Evolutionary conservation across 1,284 basidiomycete species (phyloP), one percentile per base, ranked within the genome.

Genomic region (Ceratobasidium sp.): DNA sequence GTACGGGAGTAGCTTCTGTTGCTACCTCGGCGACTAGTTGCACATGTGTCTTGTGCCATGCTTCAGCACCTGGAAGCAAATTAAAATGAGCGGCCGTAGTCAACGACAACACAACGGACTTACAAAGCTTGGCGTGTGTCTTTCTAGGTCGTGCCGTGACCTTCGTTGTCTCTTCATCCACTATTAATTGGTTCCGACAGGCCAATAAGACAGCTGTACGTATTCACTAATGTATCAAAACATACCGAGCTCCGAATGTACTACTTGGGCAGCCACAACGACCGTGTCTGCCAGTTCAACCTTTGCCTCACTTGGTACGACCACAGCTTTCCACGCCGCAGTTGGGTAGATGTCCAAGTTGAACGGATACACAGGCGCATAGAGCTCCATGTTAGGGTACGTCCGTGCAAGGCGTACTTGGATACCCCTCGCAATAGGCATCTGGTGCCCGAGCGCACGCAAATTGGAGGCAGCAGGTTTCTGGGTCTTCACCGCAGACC

Each of bases 341-440:
- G 75, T 44, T 35, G 73, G 74, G 38, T 64, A 71, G 23, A 74
- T 70, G 30, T 46, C 50, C 35, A 74, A 35, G 32, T 59, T 69
- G 66, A 58, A 67, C 16, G 62, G 72, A 43, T 67, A 73, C 9
- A 64, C 72, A 35, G 72, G 55, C 63, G 62, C 49, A 44, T 69
- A 73, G 18, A 73, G 62, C 21, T 67, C 72, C 23, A 73, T 32
- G 28, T 55, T 67, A 7, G 72, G 72, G 21, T 73, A 73, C 35
- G 54, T 28, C 49, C 55, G 52, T 21, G 43, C 54, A 26, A 73
- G 43, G 35, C 72, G 49, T n/a, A 73, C 46, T 11, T 26, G 4
- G 23, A 35, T 16, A n/a, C 23, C 26, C 63, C 8, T 23, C 23
- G 18, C 16, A 30, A 43, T 28, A 46, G 41, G 41, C 26, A 44